Evolutionary conservation across 192 early-diverging fungal genomes (phyloP).

Genomic region (Coemansia sp.): DNA sequence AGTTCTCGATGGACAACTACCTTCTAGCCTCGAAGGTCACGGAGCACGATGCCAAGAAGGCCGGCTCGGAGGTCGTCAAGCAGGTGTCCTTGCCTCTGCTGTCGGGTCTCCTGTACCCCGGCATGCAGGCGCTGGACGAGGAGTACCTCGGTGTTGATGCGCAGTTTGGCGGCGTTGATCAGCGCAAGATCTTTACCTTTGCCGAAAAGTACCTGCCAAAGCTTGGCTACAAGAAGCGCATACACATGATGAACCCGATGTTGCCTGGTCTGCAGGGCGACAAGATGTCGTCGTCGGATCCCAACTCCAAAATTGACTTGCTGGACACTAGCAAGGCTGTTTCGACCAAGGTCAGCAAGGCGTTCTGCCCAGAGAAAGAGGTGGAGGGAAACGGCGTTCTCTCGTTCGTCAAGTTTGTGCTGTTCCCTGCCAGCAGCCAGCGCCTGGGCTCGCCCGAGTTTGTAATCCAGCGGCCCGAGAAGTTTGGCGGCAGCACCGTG

Average conservation of each 20-base stretch:
- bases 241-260: slow-evolving; percentile 99
- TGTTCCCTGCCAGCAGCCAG: slow-evolving; percentile 84
- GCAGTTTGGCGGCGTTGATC: slow-evolving; percentile 97
- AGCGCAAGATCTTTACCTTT: slow-evolving; percentile 98
- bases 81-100: slow-evolving; percentile 85
- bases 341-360: slow-evolving; percentile 84
- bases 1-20: slow-evolving; percentile 93
- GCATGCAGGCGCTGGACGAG: slow-evolving; percentile 97
- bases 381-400: slow-evolving; percentile 89
- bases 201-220: slow-evolving; percentile 93
- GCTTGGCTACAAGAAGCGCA: slow-evolving; percentile 94
- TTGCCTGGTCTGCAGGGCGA: slow-evolving; percentile 88
- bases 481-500: slow-evolving; percentile 85
- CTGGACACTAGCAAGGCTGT: slow-evolving; percentile 82
- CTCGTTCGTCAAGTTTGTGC: slow-evolving; percentile 84
- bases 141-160: slow-evolving; percentile 92
- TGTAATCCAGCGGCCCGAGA: slow-evolving; percentile 73
- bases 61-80: slow-evolving; percentile 98
- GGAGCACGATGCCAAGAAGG: slow-evolving; percentile 97
- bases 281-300: slow-evolving; percentile 97
- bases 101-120: slow-evolving; percentile 95
- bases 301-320: slow-evolving; percentile 96
- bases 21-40: slow-evolving; percentile 79
- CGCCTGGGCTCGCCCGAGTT: slow-evolving; percentile 56
- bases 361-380: slow-evolving; percentile 97